Evolutionary conservation across 176 grass and related monocot species (phyloP), one percentile per base, ranked within the genome.

Genomic region (Guadua angustifolia): DNA sequence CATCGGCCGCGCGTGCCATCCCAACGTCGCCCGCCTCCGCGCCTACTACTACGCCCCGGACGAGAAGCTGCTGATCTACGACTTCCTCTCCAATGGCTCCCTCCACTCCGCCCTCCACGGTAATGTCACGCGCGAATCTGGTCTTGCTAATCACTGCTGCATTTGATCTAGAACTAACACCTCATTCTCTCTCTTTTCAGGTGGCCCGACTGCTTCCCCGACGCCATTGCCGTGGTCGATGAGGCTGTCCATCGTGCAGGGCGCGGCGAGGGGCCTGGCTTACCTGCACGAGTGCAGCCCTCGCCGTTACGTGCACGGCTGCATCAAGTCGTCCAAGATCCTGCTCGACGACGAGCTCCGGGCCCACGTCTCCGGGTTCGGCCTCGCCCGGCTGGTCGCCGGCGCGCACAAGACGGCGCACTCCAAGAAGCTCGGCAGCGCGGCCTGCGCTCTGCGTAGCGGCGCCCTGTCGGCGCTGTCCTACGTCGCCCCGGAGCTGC

Each of bases 21-120:
- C 93, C 7, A 99, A 99, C 45, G 91, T 99, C 39, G 91, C 94
- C 12, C 83, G 91, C 56, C 91, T 99, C 69, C 93, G 88, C 47
- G 96, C 96, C 3, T 99, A 99, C 88, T 99, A 99, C 81, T 99
- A 94, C 77, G 96, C 96, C 4, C 93, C 96, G 4, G 96, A 99
- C 83, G 96, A 99, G 91, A 95, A 95, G 85, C 92, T 99, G 16
- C 93, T 99, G 67, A 94, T 99, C 91, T 99, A 95, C 67, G 96
- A 95, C 57, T 99, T 90, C 90, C 88, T 99, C 69, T 45, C 91
- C 56, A 99, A 94, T 71, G 96, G 93, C 62, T 92, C 96, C 9
- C 93, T 99, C 77, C 91, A 95, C 81, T 94, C 96, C 65, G 89
- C 89, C 24, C 92, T 99, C 49, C 96, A 99, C 78, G 93, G 96